These are phyloP conservation scores for Jimgerdemannia flammicorona DNA, from an alignment of 192 early-diverging fungal genomes.

Conservation along the genomic window DNA sequence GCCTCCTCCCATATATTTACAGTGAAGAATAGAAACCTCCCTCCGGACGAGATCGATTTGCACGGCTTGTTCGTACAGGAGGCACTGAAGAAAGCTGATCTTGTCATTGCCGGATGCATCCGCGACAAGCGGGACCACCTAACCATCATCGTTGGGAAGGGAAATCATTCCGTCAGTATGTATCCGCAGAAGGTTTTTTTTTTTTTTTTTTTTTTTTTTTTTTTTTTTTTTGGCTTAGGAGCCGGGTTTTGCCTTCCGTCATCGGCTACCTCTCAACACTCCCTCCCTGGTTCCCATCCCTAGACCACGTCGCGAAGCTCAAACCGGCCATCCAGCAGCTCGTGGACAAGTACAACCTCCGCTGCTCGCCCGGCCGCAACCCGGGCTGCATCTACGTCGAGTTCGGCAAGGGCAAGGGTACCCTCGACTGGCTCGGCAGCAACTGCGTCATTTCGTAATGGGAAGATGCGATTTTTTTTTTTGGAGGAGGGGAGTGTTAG, in stretches of 20 bases:
- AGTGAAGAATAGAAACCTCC: slow-evolving; percentile 42
- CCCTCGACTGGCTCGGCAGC: no score
- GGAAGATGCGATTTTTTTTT: no score
- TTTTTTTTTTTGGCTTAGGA: no score
- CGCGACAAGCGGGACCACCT: slow-evolving; percentile 34
- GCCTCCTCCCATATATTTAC: background rate
- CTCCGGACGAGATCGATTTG: slow-evolving; percentile 55
- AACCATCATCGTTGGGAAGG: slow-evolving; percentile 63
- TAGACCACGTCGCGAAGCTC: slow-evolving; percentile 56
- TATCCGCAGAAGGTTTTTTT: background rate
- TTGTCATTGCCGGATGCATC: slow-evolving; percentile 47
- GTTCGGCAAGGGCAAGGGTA: slow-evolving; percentile 34
- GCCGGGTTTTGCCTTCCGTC: no score
- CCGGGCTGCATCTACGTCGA: slow-evolving; percentile 56
- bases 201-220: background rate
- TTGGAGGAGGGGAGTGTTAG: no score
- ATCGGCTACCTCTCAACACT: no score
- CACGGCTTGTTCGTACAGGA: slow-evolving; percentile 68
- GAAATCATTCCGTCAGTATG: slow-evolving; percentile 45
- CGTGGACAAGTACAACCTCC: slow-evolving; percentile 45
- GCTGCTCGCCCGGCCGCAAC: slow-evolving; percentile 48
- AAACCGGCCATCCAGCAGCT: slow-evolving; percentile 62
- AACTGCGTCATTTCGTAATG: no score
- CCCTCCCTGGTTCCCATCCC: no score
- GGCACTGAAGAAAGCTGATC: slow-evolving; percentile 45